These are phyloP conservation scores for Hericium erinaceus DNA, from an alignment of 768 basidiomycete genomes.

Conservation along the genomic window DNA sequence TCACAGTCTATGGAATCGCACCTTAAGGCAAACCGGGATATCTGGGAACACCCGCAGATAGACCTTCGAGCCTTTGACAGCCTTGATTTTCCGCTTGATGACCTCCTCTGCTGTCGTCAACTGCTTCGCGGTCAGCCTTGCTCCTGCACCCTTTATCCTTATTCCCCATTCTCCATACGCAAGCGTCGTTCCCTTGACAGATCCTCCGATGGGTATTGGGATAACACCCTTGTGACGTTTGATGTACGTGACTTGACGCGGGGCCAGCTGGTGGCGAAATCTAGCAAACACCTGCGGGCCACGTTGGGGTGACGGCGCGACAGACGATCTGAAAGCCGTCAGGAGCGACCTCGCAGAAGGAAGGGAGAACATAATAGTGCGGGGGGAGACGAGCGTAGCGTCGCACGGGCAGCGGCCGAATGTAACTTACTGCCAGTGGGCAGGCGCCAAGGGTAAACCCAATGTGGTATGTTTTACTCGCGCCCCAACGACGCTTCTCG, in stretches of 20 bases:
- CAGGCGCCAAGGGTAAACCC: neutral
- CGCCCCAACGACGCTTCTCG: neutral
- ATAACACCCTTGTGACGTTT: slow-evolving; percentile 88
- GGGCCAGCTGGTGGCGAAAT: slow-evolving; percentile 55
- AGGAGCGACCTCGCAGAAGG: neutral
- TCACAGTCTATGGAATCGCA: slow-evolving; percentile 22
- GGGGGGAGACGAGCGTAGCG: neutral
- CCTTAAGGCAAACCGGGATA: slow-evolving; percentile 96
- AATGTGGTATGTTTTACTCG: neutral
- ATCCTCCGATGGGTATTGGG: slow-evolving; percentile 82
- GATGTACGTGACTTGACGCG: slow-evolving; percentile 71
- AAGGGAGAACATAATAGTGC: neutral
- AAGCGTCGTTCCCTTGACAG: slow-evolving; percentile 86
- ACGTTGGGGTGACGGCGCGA: neutral
- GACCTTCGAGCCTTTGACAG: slow-evolving; percentile 81
- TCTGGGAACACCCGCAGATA: slow-evolving; percentile 91
- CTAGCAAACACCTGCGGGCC: slow-evolving; percentile 13
- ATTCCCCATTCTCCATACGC: slow-evolving; percentile 91
- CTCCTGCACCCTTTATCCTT: slow-evolving; percentile 74
- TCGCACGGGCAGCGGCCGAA: too few species aligned
- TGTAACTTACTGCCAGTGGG: too few species aligned
- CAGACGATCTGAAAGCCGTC: neutral
- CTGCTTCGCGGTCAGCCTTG: slow-evolving; percentile 82
- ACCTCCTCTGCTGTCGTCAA: slow-evolving; percentile 80
- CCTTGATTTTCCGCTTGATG: slow-evolving; percentile 82